Conservation (phyloP, 1,139 yeast genomes). For the Torulaspora globosa region DNA sequence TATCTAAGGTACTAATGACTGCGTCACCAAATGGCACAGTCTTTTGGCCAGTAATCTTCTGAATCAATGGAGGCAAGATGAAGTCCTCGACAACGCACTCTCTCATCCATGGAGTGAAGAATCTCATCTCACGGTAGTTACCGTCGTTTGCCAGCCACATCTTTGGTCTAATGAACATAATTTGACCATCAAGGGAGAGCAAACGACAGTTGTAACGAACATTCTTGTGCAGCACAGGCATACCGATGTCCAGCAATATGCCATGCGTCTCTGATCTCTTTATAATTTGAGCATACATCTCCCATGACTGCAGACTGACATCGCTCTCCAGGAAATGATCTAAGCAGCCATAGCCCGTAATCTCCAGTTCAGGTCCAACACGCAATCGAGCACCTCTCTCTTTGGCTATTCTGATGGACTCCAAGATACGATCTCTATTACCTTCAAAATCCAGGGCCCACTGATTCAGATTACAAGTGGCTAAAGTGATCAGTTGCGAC, state of each 20-base stretch:
- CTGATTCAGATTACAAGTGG: slow-evolving; percentile 78
- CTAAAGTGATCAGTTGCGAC: slow-evolving; percentile 54
- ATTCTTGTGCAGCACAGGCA: slow-evolving; percentile 86
- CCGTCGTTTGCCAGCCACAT: slow-evolving; percentile 94
- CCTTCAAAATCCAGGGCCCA: slow-evolving; percentile 99
- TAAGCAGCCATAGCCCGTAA: slow-evolving; percentile 91
- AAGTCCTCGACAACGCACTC: slow-evolving; percentile 69
- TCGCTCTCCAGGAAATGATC: slow-evolving; percentile 95
- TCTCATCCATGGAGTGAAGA: slow-evolving; percentile 89
- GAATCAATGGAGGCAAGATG: slow-evolving; percentile 65
- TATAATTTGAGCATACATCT: slow-evolving; percentile 77
- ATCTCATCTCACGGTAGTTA: slow-evolving; percentile 95
- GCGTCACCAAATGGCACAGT: slow-evolving; percentile 86
- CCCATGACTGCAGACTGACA: slow-evolving; percentile 88
- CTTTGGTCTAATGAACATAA: slow-evolving; percentile 86
- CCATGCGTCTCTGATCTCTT: slow-evolving; percentile 62
- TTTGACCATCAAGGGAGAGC: slow-evolving; percentile 71
- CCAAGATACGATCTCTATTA: slow-evolving; percentile 82
- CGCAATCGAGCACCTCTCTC: slow-evolving; percentile 70
- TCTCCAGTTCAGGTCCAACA: slow-evolving; percentile 95
- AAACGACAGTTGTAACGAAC: slow-evolving; percentile 89
- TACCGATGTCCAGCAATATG: slow-evolving; percentile 83
- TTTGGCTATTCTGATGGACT: slow-evolving; percentile 76
- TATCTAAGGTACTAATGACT: slow-evolving; percentile 73
- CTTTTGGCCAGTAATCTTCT: slow-evolving; percentile 58